These are phyloP conservation scores for Pulicaria dysenterica DNA, from an alignment of 129 eudicot genomes.

Conservation along the genomic window DNA sequence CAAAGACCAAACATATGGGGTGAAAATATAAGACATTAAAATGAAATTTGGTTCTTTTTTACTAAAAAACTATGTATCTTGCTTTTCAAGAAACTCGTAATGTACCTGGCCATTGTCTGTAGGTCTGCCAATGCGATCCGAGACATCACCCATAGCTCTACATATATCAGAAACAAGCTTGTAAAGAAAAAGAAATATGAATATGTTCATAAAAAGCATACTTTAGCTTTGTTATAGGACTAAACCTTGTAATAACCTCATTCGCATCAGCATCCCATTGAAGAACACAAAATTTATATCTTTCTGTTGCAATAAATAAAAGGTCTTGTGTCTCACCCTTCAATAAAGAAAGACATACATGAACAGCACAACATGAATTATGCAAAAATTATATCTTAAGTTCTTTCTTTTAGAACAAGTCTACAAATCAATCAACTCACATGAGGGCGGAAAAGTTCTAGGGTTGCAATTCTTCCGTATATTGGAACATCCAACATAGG, in stretches of 20 bases:
- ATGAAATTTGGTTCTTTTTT: neutral
- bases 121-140: conserved; percentile 98
- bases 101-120: conserved; percentile 96
- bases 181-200: conserved; percentile 6
- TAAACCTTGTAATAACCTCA: conserved; percentile 90
- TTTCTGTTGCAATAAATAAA: conserved; percentile 90
- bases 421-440: conserved; percentile 53
- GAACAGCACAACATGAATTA: conserved; percentile 2
- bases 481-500: conserved; percentile 95
- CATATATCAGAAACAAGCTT: conserved; percentile 23
- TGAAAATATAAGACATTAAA: conserved; percentile 2
- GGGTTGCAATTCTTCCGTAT: conserved; percentile 96
- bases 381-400: neutral
- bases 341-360: conserved; percentile 13
- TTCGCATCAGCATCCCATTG: conserved; percentile 88
- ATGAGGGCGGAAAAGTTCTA: conserved; percentile 95
- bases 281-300: conserved; percentile 93
- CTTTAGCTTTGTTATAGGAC: conserved; percentile 15
- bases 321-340: conserved; percentile 98
- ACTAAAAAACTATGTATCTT: neutral
- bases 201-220: neutral
- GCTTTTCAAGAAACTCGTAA: neutral
- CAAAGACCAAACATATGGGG: conserved; percentile 25
- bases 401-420: neutral
- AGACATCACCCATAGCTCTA: conserved; percentile 97